These are phyloP conservation scores for Trifolium fragiferum DNA, from an alignment of 306 rosid genomes.

Conservation along the genomic window DNA sequence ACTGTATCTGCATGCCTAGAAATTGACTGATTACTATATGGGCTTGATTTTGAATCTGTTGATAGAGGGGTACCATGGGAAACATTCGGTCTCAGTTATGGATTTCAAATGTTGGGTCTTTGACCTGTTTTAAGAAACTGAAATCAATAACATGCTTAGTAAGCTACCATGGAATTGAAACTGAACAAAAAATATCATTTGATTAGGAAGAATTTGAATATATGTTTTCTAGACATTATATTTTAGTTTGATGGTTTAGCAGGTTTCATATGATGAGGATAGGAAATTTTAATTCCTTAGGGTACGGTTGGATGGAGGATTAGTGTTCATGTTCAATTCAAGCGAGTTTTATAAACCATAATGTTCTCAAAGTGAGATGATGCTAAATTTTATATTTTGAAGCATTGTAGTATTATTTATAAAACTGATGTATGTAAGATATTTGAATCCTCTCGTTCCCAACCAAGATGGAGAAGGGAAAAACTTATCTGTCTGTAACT, in stretches of 20 bases:
- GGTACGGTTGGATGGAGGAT: not conserved
- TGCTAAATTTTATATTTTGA: not conserved
- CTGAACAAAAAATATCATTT: not conserved
- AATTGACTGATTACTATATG: slow-evolving; percentile 32
- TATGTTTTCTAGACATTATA: slow-evolving; percentile 2
- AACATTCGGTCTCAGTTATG: slow-evolving; percentile 4
- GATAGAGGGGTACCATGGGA: not conserved
- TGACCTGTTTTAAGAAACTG: slow-evolving; percentile 21
- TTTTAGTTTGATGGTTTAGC: slow-evolving; percentile 24
- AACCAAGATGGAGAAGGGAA: slow-evolving; percentile 22
- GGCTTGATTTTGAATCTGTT: slow-evolving; percentile 24
- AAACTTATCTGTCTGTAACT: not conserved
- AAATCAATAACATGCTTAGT: slow-evolving; percentile 19
- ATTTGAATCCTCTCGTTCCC: not conserved
- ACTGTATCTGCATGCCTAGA: slow-evolving; percentile 26
- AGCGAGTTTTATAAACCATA: not conserved
- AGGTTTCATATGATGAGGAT: slow-evolving; percentile 25
- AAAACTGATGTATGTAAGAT: slow-evolving; percentile 25
- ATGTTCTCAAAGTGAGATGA: not conserved
- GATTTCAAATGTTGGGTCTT: slow-evolving; percentile 22
- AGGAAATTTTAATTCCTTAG: slow-evolving; percentile 3
- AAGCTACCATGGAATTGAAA: slow-evolving; percentile 10
- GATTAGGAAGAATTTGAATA: slow-evolving; percentile 10
- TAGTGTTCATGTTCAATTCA: not conserved
- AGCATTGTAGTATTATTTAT: slow-evolving; percentile 10